Conservation (phyloP, 768 basidiomycete species). For the Cystobasidium ongulense region DNA sequence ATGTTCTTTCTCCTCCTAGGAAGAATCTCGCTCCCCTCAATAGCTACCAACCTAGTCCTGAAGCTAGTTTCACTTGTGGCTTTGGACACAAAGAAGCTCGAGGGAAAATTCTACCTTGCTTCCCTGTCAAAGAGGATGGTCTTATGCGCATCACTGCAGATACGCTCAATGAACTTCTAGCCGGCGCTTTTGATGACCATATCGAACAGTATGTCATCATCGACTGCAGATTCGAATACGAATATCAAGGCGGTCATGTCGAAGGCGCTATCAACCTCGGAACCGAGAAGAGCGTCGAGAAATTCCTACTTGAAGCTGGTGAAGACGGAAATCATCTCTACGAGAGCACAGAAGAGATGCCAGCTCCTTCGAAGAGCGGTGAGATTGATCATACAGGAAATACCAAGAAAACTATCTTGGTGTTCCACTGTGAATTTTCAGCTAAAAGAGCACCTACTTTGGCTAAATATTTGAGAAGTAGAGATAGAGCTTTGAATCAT, state of each 20-base stretch:
- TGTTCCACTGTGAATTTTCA: slow-evolving; percentile 98
- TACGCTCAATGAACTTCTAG: slow-evolving; percentile 74
- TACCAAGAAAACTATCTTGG: slow-evolving; percentile 64
- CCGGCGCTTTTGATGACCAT: slow-evolving; percentile 60
- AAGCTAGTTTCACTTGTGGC: slow-evolving; percentile 22
- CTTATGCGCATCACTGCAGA: slow-evolving; percentile 74
- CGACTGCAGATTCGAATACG: slow-evolving; percentile 97
- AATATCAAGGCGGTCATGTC: slow-evolving; percentile 88
- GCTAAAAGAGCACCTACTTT: slow-evolving; percentile 91
- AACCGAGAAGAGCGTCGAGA: slow-evolving; percentile 67
- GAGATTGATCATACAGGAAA: slow-evolving; percentile 51
- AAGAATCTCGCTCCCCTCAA: neutral
- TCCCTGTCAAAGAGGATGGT: slow-evolving; percentile 87
- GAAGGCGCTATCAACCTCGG: slow-evolving; percentile 86
- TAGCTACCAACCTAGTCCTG: slow-evolving; percentile 22
- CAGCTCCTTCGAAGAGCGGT: slow-evolving; percentile 54
- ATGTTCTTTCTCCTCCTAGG: slow-evolving; percentile 18
- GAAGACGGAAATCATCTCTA: slow-evolving; percentile 32
- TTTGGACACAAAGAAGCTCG: slow-evolving; percentile 54
- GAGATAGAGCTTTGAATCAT: slow-evolving; percentile 72
- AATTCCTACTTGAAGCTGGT: slow-evolving; percentile 58
- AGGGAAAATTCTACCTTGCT: slow-evolving; percentile 89
- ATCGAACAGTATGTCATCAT: slow-evolving; percentile 70
- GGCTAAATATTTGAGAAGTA: slow-evolving; percentile 89
- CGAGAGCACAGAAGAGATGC: slow-evolving; percentile 50